Conservation (phyloP, 2,329 filamentous ascomycete genomes). For the Neoarthrinium moseri region DNA sequence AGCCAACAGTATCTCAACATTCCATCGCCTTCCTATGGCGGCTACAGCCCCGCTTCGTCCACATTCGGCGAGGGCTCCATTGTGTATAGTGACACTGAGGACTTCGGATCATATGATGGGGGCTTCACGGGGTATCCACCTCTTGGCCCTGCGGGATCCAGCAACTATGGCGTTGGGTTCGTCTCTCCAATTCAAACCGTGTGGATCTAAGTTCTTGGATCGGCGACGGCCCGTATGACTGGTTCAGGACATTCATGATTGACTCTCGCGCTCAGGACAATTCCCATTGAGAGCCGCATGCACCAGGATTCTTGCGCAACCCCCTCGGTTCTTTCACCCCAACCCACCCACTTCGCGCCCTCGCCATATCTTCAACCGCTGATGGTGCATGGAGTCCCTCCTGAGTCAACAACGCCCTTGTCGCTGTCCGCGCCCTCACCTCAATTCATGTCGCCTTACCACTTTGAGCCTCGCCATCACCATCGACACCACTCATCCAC, state of each 20-base stretch:
- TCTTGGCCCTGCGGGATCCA: slow-evolving; percentile 39
- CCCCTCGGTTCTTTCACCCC: slow-evolving; percentile 28
- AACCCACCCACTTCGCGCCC: slow-evolving; percentile 36
- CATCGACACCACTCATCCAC: slow-evolving; percentile 33
- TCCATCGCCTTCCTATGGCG: slow-evolving; percentile 59
- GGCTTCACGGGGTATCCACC: slow-evolving; percentile 44
- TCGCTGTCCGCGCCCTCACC: slow-evolving; percentile 32
- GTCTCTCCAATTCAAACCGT: slow-evolving; percentile 62
- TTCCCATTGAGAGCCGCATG: slow-evolving; percentile 40
- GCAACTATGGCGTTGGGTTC: slow-evolving; percentile 56
- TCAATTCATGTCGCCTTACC: slow-evolving; percentile 31
- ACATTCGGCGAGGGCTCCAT: slow-evolving; percentile 61
- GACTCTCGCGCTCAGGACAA: slow-evolving; percentile 52
- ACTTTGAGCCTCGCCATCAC: slow-evolving; percentile 24
- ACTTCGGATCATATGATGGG: slow-evolving; percentile 49
- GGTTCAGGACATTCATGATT: slow-evolving; percentile 48
- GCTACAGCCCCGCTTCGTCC: slow-evolving; percentile 63
- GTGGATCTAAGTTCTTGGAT: slow-evolving; percentile 52
- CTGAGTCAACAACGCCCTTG: slow-evolving; percentile 35
- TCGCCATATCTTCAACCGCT: slow-evolving; percentile 45
- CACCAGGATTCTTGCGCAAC: slow-evolving; percentile 17
- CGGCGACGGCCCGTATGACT: slow-evolving; percentile 35
- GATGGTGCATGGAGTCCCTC: slow-evolving; percentile 37
- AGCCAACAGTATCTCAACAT: slow-evolving; percentile 60
- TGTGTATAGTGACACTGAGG: slow-evolving; percentile 62